Percentiles rank a stretch among this genome's conserved stretches.
phyloP scores from a whole-genome alignment of 1,284 basidiomycete species.

The Phylloboletellus chloephorus region DNA sequence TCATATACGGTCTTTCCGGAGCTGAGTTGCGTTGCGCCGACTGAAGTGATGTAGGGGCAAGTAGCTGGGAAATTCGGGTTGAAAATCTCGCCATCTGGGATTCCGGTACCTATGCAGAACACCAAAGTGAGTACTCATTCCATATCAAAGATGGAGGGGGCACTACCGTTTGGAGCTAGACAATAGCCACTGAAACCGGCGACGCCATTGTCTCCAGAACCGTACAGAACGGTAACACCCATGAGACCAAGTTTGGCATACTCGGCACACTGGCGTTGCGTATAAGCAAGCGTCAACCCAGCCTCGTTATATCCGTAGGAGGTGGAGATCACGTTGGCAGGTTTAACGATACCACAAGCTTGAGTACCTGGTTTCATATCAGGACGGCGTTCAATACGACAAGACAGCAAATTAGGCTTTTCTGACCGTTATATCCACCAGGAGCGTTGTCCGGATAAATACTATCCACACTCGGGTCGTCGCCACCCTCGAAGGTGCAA shows the following conservation, averaged over 20 bases:
- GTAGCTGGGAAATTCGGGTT: constrained; percentile 50
- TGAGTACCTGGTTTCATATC: constrained; percentile 29
- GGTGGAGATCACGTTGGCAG: constrained; percentile 40
- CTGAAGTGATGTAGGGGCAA: constrained; percentile 53
- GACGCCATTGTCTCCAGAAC: constrained; percentile 39
- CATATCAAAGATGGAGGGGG: too few relatives aligned
- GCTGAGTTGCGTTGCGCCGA: constrained; percentile 48
- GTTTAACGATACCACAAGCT: constrained; percentile 36
- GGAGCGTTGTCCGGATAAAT: constrained; percentile 40
- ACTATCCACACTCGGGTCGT: constrained; percentile 36
- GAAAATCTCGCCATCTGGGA: constrained; percentile 30
- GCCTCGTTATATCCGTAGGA: constrained; percentile 41
- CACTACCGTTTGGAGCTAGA: constrained; percentile 24
- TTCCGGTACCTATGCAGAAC: constrained; percentile 21
- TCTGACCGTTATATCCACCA: constrained; percentile 33
- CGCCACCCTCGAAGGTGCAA: constrained; percentile 45
- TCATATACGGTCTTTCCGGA: constrained; percentile 33
- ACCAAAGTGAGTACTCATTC: neutral
- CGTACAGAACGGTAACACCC: constrained; percentile 38
- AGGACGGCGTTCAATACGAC: too few relatives aligned
- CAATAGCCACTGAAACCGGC: constrained; percentile 34
- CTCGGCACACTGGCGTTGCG: constrained; percentile 42
- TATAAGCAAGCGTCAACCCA: constrained; percentile 36
- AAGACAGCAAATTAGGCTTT: neutral
- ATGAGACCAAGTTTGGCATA: constrained; percentile 44